Base-by-base conservation (phyloP, 2,329 filamentous ascomycete species). In the Rosellinia necatrix region DNA sequence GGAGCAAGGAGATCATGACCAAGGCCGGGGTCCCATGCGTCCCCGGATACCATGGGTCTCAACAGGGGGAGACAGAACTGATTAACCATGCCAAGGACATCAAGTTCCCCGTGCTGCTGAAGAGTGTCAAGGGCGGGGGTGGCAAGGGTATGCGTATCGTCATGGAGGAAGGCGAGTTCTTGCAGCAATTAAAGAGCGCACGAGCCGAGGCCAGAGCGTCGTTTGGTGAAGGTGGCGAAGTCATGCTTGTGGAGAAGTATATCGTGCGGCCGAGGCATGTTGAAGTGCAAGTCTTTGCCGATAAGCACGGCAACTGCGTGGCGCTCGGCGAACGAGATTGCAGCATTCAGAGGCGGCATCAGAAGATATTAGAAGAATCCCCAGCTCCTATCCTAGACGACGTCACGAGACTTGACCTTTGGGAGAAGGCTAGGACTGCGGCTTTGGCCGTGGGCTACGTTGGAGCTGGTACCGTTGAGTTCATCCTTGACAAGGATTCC, bases 1-100 rank as follows among this genome's bases (percentile, higher is more conserved):
- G 87, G 44, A 83, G 87, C 49, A 99, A 99, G 74, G 90, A 96
- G 71, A 97, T 99, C 70, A 97, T 99, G 94, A 91, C 85, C 29
- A 85, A 86, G 4, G 93, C 94, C n/a, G 91, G 92, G 7, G 94
- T 99, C 3, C 92, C 92, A 4, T 97, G 94, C 68, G 94, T 99
- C 44, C 94, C 94, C 0, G 94, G 94, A 0, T 99, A 99, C 68
- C 94, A 97, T 71, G 94, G 94, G 15, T 68, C 80, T 1, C 90
- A 96, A 49, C 94, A 99, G 75, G 85, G 88, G 44, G 79, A 82
- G 42, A 72, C 76, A 52, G 74, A 83, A 63, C 72, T 88, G 22
- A 70, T 91, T 52, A 76, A 78, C 8, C 86, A 93, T 70, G 93
- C 94, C 6, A 83, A 83, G 65, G 85, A 89, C 62, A 78, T 89